phyloP scores from a whole-genome alignment of 495 filamentous ascomycete species.

The Delitschia confertaspora region DNA sequence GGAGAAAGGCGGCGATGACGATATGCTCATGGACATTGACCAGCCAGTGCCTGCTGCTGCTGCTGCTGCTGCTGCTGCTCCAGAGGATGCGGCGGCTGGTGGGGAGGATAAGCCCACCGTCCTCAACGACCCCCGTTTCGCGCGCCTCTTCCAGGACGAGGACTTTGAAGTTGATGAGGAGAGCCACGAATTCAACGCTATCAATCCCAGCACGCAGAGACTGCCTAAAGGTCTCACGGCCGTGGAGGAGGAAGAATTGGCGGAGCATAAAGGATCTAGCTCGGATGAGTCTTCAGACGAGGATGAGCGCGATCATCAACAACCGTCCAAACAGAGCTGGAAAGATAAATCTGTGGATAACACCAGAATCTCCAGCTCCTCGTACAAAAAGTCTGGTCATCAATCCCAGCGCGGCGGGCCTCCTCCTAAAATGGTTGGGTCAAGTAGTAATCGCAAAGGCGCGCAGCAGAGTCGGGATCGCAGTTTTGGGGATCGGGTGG shows the following conservation, averaged over 20 bases:
- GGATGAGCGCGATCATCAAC: constrained; percentile 33
- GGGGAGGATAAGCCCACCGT: constrained; percentile 38
- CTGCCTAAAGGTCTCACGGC: constrained; percentile 52
- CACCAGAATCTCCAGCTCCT: constrained; percentile 58
- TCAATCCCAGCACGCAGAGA: constrained; percentile 70
- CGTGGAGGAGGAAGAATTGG: constrained; percentile 54
- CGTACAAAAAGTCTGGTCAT: constrained; percentile 49
- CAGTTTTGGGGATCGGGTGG: constrained; percentile 63
- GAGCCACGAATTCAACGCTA: constrained; percentile 73
- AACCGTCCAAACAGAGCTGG: constrained; percentile 32
- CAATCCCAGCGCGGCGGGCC: constrained; percentile 33
- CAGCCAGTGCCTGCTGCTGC: constrained; percentile 1
- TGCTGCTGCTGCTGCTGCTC: background rate
- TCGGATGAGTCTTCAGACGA: constrained; percentile 21
- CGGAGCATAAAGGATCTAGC: constrained; percentile 35
- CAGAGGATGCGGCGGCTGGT: constrained; percentile 29
- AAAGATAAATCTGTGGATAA: constrained; percentile 17
- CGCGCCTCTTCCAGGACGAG: constrained; percentile 78
- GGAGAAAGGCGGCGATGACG: constrained; percentile 47
- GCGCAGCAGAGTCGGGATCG: constrained; percentile 41
- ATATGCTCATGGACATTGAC: constrained; percentile 7
- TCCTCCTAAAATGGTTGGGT: constrained; percentile 52
- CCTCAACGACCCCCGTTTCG: constrained; percentile 78
- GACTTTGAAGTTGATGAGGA: constrained; percentile 88
- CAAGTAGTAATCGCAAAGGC: constrained; percentile 36